phyloP scores from a whole-genome alignment of 2,329 filamentous ascomycete species.

The Amphichorda felina region DNA sequence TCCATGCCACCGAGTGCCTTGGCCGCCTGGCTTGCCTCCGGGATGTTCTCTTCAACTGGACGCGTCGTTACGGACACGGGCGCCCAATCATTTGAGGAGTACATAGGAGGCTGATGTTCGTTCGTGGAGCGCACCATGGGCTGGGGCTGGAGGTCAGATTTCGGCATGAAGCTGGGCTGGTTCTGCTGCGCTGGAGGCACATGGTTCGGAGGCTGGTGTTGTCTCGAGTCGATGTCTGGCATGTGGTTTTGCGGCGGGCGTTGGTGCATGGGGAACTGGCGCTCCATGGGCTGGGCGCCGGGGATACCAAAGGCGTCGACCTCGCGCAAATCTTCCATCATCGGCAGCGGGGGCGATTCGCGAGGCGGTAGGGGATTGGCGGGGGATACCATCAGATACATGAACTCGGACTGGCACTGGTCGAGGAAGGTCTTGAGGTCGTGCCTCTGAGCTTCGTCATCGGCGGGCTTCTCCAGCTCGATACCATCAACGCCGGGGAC shows the following conservation, averaged over 20 bases:
- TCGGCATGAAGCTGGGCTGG: slow-evolving; percentile 16
- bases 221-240: slow-evolving; percentile 39
- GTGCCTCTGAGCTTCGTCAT: slow-evolving; percentile 37
- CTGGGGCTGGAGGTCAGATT: slow-evolving; percentile 26
- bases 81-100: slow-evolving; percentile 22
- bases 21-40: slow-evolving; percentile 21
- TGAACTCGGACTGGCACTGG: slow-evolving; percentile 53
- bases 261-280: slow-evolving; percentile 24
- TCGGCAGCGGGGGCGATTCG: slow-evolving; percentile 45
- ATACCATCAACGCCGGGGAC: slow-evolving; percentile 32
- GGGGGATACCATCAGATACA: slow-evolving; percentile 56
- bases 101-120: slow-evolving; percentile 32
- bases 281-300: slow-evolving; percentile 24
- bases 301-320: slow-evolving; percentile 39
- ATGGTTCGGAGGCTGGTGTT: slow-evolving; percentile 44
- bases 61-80: slow-evolving; percentile 20
- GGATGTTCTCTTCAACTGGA: slow-evolving; percentile 18
- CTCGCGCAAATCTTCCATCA: slow-evolving; percentile 48
- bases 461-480: slow-evolving; percentile 29
- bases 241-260: slow-evolving; percentile 42
- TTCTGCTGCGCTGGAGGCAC: slow-evolving; percentile 38
- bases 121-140: slow-evolving; percentile 42
- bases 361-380: slow-evolving; percentile 55
- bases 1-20: slow-evolving; percentile 26
- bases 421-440: slow-evolving; percentile 51